Conservation (phyloP, 345 rosid genomes). For the Rubroshorea leprosula region DNA sequence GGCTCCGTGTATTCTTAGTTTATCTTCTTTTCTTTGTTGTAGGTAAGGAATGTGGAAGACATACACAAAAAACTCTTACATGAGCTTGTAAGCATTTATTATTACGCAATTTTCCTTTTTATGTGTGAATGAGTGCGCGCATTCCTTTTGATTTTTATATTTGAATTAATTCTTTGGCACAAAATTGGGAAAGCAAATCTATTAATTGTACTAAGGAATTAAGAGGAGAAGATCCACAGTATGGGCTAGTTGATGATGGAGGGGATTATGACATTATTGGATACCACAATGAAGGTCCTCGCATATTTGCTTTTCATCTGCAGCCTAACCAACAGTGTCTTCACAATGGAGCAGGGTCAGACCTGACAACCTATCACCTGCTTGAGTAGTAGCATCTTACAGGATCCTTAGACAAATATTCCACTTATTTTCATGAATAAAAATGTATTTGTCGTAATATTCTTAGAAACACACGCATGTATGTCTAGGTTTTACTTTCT, state of each 20-base stretch:
- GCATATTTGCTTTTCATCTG: conserved; percentile 36
- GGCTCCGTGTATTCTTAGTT: too few relatives aligned
- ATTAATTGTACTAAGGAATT: conserved; percentile 26
- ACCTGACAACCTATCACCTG: conserved; percentile 33
- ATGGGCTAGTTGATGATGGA: conserved; percentile 55
- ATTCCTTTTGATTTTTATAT: too few relatives aligned
- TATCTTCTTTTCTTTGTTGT: conserved; percentile 21
- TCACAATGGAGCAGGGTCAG: conserved; percentile 19
- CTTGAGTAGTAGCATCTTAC: too few relatives aligned
- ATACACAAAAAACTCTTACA: conserved; percentile 41
- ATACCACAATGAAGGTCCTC: conserved; percentile 36
- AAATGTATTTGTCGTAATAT: too few relatives aligned
- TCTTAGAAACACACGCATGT: too few relatives aligned
- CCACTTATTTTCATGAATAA: too few relatives aligned
- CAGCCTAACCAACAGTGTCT: conserved; percentile 32
- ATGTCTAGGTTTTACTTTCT: too few relatives aligned
- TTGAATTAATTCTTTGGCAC: too few relatives aligned
- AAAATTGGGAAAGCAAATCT: background rate
- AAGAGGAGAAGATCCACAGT: conserved; percentile 55
- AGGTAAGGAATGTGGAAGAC: conserved; percentile 44
- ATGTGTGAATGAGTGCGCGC: too few relatives aligned
- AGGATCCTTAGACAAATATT: too few relatives aligned
- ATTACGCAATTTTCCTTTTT: background rate
- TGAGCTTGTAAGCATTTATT: conserved; percentile 36
- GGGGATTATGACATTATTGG: conserved; percentile 47